Base-by-base conservation (phyloP, 1,284 basidiomycete genomes). In the Trichosporon coremiiforme region DNA sequence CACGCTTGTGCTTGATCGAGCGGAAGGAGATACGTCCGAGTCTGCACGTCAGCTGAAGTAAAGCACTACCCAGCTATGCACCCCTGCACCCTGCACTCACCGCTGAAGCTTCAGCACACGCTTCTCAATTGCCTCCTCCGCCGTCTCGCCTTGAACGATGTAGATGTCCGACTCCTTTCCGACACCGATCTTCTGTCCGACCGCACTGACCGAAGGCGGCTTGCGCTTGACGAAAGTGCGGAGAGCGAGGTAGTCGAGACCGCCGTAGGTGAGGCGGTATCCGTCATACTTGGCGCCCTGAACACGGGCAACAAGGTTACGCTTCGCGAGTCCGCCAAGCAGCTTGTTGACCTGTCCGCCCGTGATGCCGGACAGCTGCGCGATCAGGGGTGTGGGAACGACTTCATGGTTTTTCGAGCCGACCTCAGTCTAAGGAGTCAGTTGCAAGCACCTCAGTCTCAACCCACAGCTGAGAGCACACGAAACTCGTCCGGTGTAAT, bases 141-240 rank as follows among this genome's bases (percentile, higher is more conserved):
- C 57, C 15, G 57, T 62, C 29, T 62, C 57, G 7, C 57, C 57
- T 31, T 62, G 93, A 7, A 98, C 95, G 71, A 98, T 88, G 79
- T 98, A 95, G 78, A 99, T 95, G 83, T 99, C 95, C 70, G 93
- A 94, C 85, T 99, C 97, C 85, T 99, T 99, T 31, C 96, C 96
- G 31, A 98, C 95, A 41, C 96, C 96, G 76, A 99, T 96, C 84
- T 97, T 94, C 80, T 97, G 96, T 13, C 96, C 97, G 38, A 99
- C 93, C 29, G 92, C 92, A 75, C 91, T 85, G 2, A 86, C 82
- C 35, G 78, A 79, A 83, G 94, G 87, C 1, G 92, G 89, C 74
- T 93, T 93, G 69, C 95, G 85, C 82, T 95, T 95, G 1, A 92
- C 94, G 79, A 99, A 87, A 0, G 96, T 92, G 55, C 94, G 89